Evolutionary conservation across 163 green algal genomes (phyloP), one percentile per base, ranked within the genome.

Genomic region (Chlorella variabilis): DNA sequence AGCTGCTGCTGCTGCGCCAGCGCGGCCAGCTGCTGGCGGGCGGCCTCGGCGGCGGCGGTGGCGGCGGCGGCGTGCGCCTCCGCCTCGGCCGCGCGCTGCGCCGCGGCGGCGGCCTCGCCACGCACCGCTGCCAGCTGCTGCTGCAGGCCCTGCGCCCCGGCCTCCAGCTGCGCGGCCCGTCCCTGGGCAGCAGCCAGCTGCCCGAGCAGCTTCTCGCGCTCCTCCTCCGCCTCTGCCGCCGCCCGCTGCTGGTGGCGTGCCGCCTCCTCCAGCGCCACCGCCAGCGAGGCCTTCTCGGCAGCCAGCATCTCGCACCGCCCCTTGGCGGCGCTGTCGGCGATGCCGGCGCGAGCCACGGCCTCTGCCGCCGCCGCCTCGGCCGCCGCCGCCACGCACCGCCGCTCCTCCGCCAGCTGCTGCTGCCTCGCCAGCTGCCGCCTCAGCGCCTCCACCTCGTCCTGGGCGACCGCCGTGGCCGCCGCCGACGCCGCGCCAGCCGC

Each of bases 1-100:
- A 58, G 48, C 71, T 67, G 71, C 51, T 69, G 71, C 33, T 49
- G 15, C 4, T 67, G 23, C 71, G 34, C 11, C 51, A 78, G 11
- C 9, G 51, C n/a, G 5, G 38, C 59, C 36, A 66, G 48, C 51
- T 69, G 56, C 73, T 80, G 56, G 56, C 70, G 56, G 2, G 56
- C 56, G 17, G 56, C 73, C 6, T 58, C 73, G 0, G 73, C 56
- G 9, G 54, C 73, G n/a, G 36, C 17, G 39, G 8, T 45, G n/a
- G 73, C 56, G 4, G 56, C 23, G 11, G n/a, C 29, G 1, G 73
- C 73, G 1, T 38, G 56, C 11, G 56, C 38, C 3, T 80, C 73
- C 2, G 73, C 73, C 5, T 36, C 56, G 6, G 73, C 36, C 13
- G 54, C 73, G 25, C n/a, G 54, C 36, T 41, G 36, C 0, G 9